Percentiles rank a stretch among this genome's conserved stretches.
These are phyloP conservation scores for Stenogyne calaminthoides DNA, from an alignment of 305 asterid species.

Conservation along the genomic window DNA sequence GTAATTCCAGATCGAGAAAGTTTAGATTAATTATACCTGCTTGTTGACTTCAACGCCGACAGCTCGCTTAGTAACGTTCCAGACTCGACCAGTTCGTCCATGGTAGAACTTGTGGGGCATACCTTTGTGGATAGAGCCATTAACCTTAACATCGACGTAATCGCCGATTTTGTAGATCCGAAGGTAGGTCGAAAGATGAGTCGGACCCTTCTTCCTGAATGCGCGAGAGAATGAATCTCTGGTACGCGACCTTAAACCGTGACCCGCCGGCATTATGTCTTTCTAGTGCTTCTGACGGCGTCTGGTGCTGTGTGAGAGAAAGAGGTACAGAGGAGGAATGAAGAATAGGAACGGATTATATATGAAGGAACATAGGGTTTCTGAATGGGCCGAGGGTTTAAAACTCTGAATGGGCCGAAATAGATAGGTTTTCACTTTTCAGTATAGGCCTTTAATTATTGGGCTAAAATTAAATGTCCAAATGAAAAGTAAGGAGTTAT, in stretches of 20 bases:
- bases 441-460: neutral
- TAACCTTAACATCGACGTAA: conserved; percentile 58
- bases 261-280: conserved; percentile 60
- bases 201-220: conserved; percentile 63
- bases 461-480: conserved; percentile 14
- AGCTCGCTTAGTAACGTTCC: conserved; percentile 94
- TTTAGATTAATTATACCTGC: conserved; percentile 42
- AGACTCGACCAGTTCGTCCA: conserved; percentile 87
- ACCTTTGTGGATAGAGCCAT: conserved; percentile 71
- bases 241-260: conserved; percentile 57
- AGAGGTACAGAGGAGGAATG: neutral
- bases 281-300: conserved; percentile 2
- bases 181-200: conserved; percentile 51
- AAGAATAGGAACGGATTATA: neutral
- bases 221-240: conserved; percentile 52
- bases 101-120: conserved; percentile 92
- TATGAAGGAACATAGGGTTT: conserved; percentile 35
- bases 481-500: too few relatives aligned
- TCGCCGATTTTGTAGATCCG: conserved; percentile 55
- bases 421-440: neutral
- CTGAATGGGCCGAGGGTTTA: conserved; percentile 22
- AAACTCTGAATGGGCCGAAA: neutral
- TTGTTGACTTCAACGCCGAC: conserved; percentile 85
- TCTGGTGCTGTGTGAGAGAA: neutral
- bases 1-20: conserved; percentile 12